phyloP scores from a whole-genome alignment of 352 stramenopile species.

The Phytophthora tentaculata region DNA sequence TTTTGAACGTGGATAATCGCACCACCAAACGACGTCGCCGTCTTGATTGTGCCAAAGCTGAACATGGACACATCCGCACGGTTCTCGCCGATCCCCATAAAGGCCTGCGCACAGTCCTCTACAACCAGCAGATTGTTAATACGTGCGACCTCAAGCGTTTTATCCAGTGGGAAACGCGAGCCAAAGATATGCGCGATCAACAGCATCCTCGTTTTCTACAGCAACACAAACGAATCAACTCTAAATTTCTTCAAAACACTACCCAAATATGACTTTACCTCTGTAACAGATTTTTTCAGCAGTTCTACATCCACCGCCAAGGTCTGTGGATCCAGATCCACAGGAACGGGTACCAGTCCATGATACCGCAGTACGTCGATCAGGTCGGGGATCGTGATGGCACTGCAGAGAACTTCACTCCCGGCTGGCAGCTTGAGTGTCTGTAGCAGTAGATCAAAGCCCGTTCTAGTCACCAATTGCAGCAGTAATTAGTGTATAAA shows the following conservation, averaged over 20 bases:
- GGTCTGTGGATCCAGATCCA: slow-evolving; percentile 74
- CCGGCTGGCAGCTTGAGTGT: slow-evolving; percentile 71
- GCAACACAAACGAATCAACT: slow-evolving; percentile 9
- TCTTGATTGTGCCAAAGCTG: slow-evolving; percentile 91
- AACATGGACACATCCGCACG: slow-evolving; percentile 83
- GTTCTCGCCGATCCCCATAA: slow-evolving; percentile 61
- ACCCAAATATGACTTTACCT: slow-evolving; percentile 28
- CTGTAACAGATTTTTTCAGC: slow-evolving; percentile 51
- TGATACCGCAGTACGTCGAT: slow-evolving; percentile 80
- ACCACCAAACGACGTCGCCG: slow-evolving; percentile 79
- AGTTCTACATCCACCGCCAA: slow-evolving; percentile 60
- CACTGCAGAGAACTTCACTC: slow-evolving; percentile 80
- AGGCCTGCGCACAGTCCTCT: slow-evolving; percentile 85
- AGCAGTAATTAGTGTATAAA: not conserved
- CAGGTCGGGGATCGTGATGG: slow-evolving; percentile 89
- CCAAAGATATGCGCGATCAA: slow-evolving; percentile 88
- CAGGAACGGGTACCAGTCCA: slow-evolving; percentile 71
- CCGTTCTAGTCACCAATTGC: slow-evolving; percentile 52
- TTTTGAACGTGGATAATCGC: slow-evolving; percentile 74
- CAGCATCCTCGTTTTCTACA: slow-evolving; percentile 68
- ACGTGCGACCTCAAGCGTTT: slow-evolving; percentile 55
- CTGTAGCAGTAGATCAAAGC: slow-evolving; percentile 82
- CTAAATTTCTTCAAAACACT: not conserved
- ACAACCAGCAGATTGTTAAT: slow-evolving; percentile 66
- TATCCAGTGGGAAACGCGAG: slow-evolving; percentile 62